These are phyloP conservation scores for Spizellomyces sp. DNA, from an alignment of 192 early-diverging fungal species.

Conservation along the genomic window DNA sequence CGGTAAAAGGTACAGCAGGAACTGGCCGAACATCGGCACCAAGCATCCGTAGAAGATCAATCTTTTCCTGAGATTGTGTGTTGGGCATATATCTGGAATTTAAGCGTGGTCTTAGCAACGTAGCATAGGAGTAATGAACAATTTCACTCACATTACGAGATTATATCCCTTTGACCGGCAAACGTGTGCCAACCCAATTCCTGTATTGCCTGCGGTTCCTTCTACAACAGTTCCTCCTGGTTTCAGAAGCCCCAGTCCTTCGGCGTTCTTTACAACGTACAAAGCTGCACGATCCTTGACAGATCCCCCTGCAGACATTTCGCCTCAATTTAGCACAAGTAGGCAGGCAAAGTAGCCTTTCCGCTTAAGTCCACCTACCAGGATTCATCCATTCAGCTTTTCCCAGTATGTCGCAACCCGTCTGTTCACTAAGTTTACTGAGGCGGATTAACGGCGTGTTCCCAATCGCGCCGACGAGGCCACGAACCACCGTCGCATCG, in stretches of 20 bases:
- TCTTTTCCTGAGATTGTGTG: slow-evolving; percentile 92
- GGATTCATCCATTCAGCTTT: slow-evolving; percentile 99
- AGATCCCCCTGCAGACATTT: slow-evolving; percentile 63
- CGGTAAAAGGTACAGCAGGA: slow-evolving; percentile 88
- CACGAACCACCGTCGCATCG: slow-evolving; percentile 44
- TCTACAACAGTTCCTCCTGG: slow-evolving; percentile 87
- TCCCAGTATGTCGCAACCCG: slow-evolving; percentile 82
- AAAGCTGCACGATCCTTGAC: slow-evolving; percentile 97
- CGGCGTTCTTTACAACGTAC: slow-evolving; percentile 92
- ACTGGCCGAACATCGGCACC: slow-evolving; percentile 94
- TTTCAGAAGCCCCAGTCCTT: slow-evolving; percentile 78
- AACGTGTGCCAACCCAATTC: slow-evolving; percentile 94
- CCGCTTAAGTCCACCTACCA: slow-evolving; percentile 25
- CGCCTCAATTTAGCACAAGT: neutral
- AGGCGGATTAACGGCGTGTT: slow-evolving; percentile 77
- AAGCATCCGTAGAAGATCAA: slow-evolving; percentile 87
- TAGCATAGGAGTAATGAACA: neutral
- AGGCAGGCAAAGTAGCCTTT: neutral
- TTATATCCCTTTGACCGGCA: slow-evolving; percentile 93
- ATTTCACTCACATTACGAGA: slow-evolving; percentile 69
- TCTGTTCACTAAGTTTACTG: slow-evolving; percentile 51
- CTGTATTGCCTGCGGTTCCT: slow-evolving; percentile 77
- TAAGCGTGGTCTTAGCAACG: neutral
- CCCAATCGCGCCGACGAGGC: slow-evolving; percentile 84
- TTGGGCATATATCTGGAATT: slow-evolving; percentile 84